A percentile compares a stretch with the other conserved stretches of the same genome.
These are phyloP conservation scores for Coemansia sp. DNA, from an alignment of 192 early-diverging fungal genomes.

Conservation along the genomic window DNA sequence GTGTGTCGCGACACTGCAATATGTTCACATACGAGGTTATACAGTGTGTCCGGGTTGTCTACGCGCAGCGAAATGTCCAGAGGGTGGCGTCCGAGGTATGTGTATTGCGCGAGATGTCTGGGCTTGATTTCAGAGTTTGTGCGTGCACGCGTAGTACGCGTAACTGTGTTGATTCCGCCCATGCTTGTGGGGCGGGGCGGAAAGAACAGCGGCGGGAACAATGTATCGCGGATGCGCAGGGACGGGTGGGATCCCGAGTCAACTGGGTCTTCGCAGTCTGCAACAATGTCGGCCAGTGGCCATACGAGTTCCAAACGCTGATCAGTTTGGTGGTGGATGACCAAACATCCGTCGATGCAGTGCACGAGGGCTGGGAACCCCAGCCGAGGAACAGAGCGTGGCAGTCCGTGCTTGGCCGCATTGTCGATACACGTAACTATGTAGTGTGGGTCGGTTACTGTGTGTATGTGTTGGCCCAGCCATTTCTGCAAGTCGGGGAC, in stretches of 20 bases:
- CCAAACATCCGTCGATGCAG: slow-evolving; percentile 28
- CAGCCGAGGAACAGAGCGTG: slow-evolving; percentile 14
- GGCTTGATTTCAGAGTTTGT: not conserved
- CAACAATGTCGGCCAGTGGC: slow-evolving; percentile 37
- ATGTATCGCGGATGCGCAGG: slow-evolving; percentile 18
- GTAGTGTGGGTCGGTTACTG: not conserved
- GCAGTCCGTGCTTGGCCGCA: slow-evolving; percentile 21
- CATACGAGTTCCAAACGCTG: slow-evolving; percentile 19
- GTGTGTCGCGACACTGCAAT: slow-evolving; percentile 11
- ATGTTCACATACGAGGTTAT: not conserved
- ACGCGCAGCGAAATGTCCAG: slow-evolving; percentile 36
- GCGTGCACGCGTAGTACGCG: not conserved
- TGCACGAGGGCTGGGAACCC: slow-evolving; percentile 23
- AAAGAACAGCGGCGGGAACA: slow-evolving; percentile 29
- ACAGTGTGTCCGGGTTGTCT: not conserved
- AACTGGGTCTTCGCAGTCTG: slow-evolving; percentile 2
- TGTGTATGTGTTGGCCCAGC: slow-evolving; percentile 8
- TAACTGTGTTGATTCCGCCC: slow-evolving; percentile 28
- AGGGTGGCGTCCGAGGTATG: slow-evolving; percentile 19
- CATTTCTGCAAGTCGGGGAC: slow-evolving; percentile 14
- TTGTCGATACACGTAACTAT: slow-evolving; percentile 31
- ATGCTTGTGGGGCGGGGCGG: slow-evolving; percentile 19
- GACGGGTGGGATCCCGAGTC: slow-evolving; percentile 8
- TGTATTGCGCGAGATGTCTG: not conserved
- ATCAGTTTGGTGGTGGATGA: slow-evolving; percentile 1